phyloP scores from a whole-genome alignment of 1,284 basidiomycete genomes.

The Lignosus rhinocerotis region DNA sequence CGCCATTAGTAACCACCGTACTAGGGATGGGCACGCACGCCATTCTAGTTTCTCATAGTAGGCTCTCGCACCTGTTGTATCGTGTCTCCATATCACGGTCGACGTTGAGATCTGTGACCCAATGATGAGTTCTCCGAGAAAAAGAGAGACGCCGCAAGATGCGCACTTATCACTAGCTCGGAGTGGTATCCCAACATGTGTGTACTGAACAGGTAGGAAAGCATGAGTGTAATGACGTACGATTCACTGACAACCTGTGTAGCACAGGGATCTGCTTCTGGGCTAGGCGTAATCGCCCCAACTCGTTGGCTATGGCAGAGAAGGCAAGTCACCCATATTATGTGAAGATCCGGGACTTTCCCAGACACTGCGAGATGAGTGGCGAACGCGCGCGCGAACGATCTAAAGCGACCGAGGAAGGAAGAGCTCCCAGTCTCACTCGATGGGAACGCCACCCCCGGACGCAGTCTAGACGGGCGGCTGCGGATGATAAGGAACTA shows the following conservation, averaged over 20 bases:
- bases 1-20: too few species aligned
- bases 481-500: slow-evolving; percentile 5
- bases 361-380: slow-evolving; percentile 8
- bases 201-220: too few species aligned
- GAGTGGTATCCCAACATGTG: too few species aligned
- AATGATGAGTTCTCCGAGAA: too few species aligned
- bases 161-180: too few species aligned
- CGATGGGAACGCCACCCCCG: slow-evolving; percentile 9
- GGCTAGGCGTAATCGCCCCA: slow-evolving; percentile 3
- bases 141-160: too few species aligned
- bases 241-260: neutral
- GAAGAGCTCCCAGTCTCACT: slow-evolving; percentile 1
- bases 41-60: too few species aligned
- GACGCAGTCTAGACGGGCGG: slow-evolving; percentile 3
- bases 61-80: too few species aligned
- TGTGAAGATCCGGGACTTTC: slow-evolving; percentile 7
- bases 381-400: slow-evolving; percentile 1
- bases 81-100: too few species aligned
- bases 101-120: too few species aligned
- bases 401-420: slow-evolving; percentile 12
- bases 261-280: neutral
- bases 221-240: neutral
- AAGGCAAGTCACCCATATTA: neutral
- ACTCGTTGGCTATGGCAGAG: slow-evolving; percentile 1
- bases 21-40: too few species aligned